phyloP scores from a whole-genome alignment of 257 asterid species.

The Gentiana dahurica region DNA sequence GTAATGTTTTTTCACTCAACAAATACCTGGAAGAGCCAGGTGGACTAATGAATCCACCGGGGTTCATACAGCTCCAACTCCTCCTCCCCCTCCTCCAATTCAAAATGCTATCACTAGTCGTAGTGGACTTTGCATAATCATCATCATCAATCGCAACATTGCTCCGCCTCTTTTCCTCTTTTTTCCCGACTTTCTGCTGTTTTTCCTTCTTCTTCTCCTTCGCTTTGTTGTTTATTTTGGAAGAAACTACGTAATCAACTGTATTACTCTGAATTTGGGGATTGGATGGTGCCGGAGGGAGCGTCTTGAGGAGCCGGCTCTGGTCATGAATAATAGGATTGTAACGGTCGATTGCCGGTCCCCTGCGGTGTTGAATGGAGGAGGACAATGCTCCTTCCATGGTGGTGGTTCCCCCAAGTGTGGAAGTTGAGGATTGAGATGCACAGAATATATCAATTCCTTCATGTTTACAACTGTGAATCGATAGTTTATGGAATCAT shows the following conservation, averaged over 20 bases:
- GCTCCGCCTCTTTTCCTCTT: slow-evolving; percentile 4
- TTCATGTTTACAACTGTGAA: slow-evolving; percentile 25
- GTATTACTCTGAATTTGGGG: slow-evolving; percentile 13
- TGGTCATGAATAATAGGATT: slow-evolving; percentile 42
- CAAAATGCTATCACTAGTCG: not conserved
- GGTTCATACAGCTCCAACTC: slow-evolving; percentile 51
- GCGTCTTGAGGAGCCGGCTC: slow-evolving; percentile 19
- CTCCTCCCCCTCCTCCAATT: slow-evolving; percentile 14
- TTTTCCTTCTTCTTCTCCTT: slow-evolving; percentile 11
- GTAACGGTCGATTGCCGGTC: slow-evolving; percentile 50
- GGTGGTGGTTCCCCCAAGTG: slow-evolving; percentile 9
- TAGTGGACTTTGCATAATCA: too few relatives aligned
- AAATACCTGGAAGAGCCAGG: slow-evolving; percentile 61
- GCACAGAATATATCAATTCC: slow-evolving; percentile 54
- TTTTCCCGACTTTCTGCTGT: not conserved
- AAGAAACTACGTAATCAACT: slow-evolving; percentile 5
- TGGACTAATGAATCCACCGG: slow-evolving; percentile 56
- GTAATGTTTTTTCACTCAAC: slow-evolving; percentile 40
- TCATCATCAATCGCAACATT: not conserved
- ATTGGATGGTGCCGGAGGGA: slow-evolving; percentile 19
- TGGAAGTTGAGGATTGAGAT: slow-evolving; percentile 55
- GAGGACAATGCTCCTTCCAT: slow-evolving; percentile 37
- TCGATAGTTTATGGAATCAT: slow-evolving; percentile 28
- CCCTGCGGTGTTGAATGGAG: slow-evolving; percentile 20
- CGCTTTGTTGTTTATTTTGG: slow-evolving; percentile 9